Evolutionary conservation across 306 rosid species (phyloP).

Genomic region (Quercus variabilis): DNA sequence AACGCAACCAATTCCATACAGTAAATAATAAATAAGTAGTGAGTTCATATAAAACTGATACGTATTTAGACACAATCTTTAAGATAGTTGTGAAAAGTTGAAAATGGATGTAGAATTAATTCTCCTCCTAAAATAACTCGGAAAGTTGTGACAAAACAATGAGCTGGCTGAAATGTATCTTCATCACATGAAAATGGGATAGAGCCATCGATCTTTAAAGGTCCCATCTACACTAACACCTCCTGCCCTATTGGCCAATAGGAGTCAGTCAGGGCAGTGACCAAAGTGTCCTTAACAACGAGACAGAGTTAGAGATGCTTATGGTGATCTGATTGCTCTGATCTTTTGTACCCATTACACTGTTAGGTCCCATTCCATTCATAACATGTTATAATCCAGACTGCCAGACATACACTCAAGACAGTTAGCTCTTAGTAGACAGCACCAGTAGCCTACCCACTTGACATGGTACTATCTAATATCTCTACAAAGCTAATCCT

Average conservation of each 20-base stretch:
- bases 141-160: conserved; percentile 29
- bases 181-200: conserved; percentile 37
- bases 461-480: conserved; percentile 21
- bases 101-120: too few relatives aligned
- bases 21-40: too few relatives aligned
- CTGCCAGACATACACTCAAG: conserved; percentile 33
- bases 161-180: conserved; percentile 47
- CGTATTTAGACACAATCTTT: too few relatives aligned
- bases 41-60: too few relatives aligned
- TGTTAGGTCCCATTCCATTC: conserved; percentile 39
- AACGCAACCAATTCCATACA: too few relatives aligned
- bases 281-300: conserved; percentile 57
- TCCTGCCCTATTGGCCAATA: conserved; percentile 22
- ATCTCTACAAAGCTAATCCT: conserved; percentile 33
- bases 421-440: conserved; percentile 34
- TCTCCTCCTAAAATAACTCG: too few relatives aligned
- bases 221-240: conserved; percentile 34
- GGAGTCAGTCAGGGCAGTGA: conserved; percentile 37
- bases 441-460: conserved; percentile 37
- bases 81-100: too few relatives aligned
- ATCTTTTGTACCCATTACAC: conserved; percentile 39
- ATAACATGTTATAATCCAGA: conserved; percentile 29
- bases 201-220: conserved; percentile 26
- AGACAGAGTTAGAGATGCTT: conserved; percentile 49
- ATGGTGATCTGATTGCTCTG: conserved; percentile 47